Evolutionary conservation across 805 yeast genomes (phyloP).

Genomic region (Maudiozyma barnettii): DNA sequence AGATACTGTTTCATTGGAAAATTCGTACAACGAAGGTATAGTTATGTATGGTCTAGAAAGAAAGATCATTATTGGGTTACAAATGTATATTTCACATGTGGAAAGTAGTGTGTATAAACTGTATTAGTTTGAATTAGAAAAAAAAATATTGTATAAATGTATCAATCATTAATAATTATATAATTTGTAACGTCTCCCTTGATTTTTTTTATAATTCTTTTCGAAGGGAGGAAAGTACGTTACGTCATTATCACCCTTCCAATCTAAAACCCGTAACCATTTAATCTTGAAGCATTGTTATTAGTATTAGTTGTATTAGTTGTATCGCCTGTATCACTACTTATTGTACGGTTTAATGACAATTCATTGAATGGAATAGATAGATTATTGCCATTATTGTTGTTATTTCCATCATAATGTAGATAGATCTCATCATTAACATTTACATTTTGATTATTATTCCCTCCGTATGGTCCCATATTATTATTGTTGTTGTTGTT

Average conservation of each 20-base stretch:
- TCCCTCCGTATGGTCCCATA: background rate
- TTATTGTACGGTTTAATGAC: background rate
- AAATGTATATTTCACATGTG: too few species aligned
- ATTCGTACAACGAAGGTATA: too few species aligned
- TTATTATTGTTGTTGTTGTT: background rate
- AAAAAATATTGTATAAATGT: background rate
- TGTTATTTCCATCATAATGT: background rate
- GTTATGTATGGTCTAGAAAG: too few species aligned
- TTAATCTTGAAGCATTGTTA: background rate
- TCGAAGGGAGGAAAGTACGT: too few species aligned
- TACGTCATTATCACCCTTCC: too few species aligned
- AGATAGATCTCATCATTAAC: background rate
- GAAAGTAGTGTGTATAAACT: too few species aligned
- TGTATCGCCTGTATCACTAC: background rate
- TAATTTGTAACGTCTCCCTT: background rate
- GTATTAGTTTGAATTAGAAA: too few species aligned
- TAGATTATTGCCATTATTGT: background rate
- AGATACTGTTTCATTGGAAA: too few species aligned
- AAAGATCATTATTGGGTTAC: too few species aligned
- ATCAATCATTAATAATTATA: background rate
- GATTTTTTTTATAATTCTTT: background rate
- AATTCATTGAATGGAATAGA: background rate
- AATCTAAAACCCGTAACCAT: background rate
- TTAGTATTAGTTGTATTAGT: background rate
- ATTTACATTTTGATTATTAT: background rate